phyloP scores from a whole-genome alignment of 78 protist genomes.

The Capsaspora owczarzaki region DNA sequence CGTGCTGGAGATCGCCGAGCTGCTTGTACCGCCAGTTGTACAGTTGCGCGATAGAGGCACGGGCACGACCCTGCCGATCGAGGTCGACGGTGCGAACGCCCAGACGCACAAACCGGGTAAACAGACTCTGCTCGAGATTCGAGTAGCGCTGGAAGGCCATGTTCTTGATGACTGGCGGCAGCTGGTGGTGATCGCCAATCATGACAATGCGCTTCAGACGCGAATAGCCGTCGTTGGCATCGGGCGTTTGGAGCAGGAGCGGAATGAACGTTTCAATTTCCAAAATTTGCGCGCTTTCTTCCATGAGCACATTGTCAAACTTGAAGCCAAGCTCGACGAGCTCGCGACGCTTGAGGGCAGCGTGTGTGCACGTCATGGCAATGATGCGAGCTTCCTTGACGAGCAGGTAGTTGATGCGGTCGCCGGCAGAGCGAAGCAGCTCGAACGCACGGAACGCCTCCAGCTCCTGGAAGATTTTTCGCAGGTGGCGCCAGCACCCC shows the following conservation, averaged over 20 bases:
- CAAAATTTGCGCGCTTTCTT: slow-evolving; percentile 85
- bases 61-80: slow-evolving; percentile 58
- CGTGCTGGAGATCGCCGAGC: slow-evolving; percentile 67
- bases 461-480: slow-evolving; percentile 61
- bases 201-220: slow-evolving; percentile 85
- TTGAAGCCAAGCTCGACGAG: slow-evolving; percentile 56
- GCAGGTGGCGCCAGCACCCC: slow-evolving; percentile 45
- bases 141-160: slow-evolving; percentile 68
- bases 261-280: slow-evolving; percentile 96
- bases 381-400: slow-evolving; percentile 78
- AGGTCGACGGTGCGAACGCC: slow-evolving; percentile 73
- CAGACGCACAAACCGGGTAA: slow-evolving; percentile 49
- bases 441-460: slow-evolving; percentile 78
- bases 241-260: slow-evolving; percentile 71
- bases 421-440: slow-evolving; percentile 65
- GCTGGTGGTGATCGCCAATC: slow-evolving; percentile 95
- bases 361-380: slow-evolving; percentile 98
- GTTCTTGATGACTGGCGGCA: slow-evolving; percentile 92
- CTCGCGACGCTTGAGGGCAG: slow-evolving; percentile 73
- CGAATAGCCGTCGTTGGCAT: slow-evolving; percentile 14
- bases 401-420: slow-evolving; percentile 77
- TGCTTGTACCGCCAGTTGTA: slow-evolving; percentile 81
- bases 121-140: slow-evolving; percentile 71
- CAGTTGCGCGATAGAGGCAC: slow-evolving; percentile 62
- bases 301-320: slow-evolving; percentile 92